These are phyloP conservation scores for Rhizophlyctis rosea DNA, from an alignment of 192 early-diverging fungal genomes.

Conservation along the genomic window DNA sequence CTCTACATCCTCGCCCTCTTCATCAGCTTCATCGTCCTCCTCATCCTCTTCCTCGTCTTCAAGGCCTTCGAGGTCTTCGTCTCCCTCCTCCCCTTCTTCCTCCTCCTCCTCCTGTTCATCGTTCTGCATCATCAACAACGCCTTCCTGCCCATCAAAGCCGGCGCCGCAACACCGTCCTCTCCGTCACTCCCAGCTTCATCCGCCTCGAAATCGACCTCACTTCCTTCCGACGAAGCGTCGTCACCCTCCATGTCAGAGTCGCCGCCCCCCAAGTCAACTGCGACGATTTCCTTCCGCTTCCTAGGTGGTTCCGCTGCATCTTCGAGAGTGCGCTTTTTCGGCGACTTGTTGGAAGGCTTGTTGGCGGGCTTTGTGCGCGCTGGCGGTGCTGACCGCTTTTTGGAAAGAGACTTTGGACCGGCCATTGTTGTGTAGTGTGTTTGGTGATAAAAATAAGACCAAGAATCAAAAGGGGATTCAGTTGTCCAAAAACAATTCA, in stretches of 20 bases:
- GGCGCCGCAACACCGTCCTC: neutral
- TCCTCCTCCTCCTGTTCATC: constrained; percentile 8
- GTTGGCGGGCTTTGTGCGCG: too few relatives aligned
- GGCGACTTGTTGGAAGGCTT: too few relatives aligned
- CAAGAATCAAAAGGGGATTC: too few relatives aligned
- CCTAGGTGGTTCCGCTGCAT: too few relatives aligned
- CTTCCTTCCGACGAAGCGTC: constrained; percentile 16
- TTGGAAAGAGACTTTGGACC: too few relatives aligned
- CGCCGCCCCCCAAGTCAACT: constrained; percentile 20
- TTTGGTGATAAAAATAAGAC: too few relatives aligned
- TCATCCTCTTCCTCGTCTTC: constrained; percentile 22
- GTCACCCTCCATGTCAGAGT: too few relatives aligned
- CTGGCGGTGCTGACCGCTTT: too few relatives aligned
- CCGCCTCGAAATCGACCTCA: constrained; percentile 7
- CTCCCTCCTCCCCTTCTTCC: constrained; percentile 19
- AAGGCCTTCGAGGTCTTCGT: constrained; percentile 18
- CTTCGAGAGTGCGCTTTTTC: too few relatives aligned
- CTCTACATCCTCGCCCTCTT: neutral
- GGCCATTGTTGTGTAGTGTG: too few relatives aligned
- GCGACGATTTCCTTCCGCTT: constrained; percentile 24
- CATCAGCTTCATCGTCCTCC: constrained; percentile 15
- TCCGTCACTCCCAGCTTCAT: neutral
- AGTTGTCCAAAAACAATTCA: too few relatives aligned
- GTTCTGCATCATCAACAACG: constrained; percentile 19
- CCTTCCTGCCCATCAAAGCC: constrained; percentile 27